Conservation (phyloP, 805 yeast species). For the Teunomyces lycoperdinae region DNA sequence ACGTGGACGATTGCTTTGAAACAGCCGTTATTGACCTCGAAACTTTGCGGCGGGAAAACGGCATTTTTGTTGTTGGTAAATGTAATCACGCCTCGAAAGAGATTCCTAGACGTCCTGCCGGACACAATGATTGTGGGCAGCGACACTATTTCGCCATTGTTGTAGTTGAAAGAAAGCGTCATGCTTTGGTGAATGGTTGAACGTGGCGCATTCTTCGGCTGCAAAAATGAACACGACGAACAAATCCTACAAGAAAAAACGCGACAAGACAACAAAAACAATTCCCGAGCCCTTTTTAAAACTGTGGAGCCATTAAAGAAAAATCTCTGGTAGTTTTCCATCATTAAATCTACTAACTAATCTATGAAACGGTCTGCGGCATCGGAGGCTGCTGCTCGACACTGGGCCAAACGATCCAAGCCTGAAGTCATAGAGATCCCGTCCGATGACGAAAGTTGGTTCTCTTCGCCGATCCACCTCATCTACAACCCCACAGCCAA, state of each 20-base stretch:
- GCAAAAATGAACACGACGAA: neutral
- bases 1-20: slow-evolving; percentile 77
- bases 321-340: no score
- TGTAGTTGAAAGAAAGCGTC: slow-evolving; percentile 29
- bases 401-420: slow-evolving; percentile 19
- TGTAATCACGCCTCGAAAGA: slow-evolving; percentile 25
- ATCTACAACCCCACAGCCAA: slow-evolving; percentile 19
- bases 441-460: slow-evolving; percentile 9
- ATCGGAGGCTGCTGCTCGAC: slow-evolving; percentile 20
- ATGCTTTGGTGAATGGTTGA: neutral
- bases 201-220: slow-evolving; percentile 1
- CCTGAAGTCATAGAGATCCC: slow-evolving; percentile 6
- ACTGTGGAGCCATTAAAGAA: no score
- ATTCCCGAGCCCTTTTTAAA: no score
- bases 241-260: no score
- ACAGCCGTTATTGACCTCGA: slow-evolving; percentile 63
- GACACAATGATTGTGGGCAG: slow-evolving; percentile 38
- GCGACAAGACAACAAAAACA: no score
- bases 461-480: slow-evolving; percentile 20
- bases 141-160: slow-evolving; percentile 35
- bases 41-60: slow-evolving; percentile 65
- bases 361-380: slow-evolving; percentile 17
- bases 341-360: no score
- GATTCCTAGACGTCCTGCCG: slow-evolving; percentile 22
- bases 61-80: slow-evolving; percentile 31